A percentile compares a stretch with the other conserved stretches of the same genome.
Conservation (phyloP, 805 yeast species). For the Saccharomycodes ludwigii region DNA sequence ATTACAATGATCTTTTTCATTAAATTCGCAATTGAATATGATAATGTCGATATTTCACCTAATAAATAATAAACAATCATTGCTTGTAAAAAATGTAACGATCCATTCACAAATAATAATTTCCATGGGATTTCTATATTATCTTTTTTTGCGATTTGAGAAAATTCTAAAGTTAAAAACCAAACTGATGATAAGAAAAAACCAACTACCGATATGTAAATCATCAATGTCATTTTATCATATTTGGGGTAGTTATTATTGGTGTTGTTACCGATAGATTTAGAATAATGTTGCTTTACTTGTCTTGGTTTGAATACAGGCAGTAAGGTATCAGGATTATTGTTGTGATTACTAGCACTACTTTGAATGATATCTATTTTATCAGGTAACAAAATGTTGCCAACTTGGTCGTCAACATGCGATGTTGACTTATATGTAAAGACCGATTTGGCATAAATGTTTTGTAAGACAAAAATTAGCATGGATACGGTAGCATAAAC, state of each 20-base stretch:
- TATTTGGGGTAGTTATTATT: slow-evolving; percentile 29
- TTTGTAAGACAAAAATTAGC: slow-evolving; percentile 70
- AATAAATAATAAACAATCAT: slow-evolving; percentile 69
- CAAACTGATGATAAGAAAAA: slow-evolving; percentile 60
- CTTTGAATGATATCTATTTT: slow-evolving; percentile 2
- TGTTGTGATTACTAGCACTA: slow-evolving; percentile 2
- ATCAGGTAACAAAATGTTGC: too few species aligned
- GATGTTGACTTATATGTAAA: slow-evolving; percentile 35
- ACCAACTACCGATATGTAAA: slow-evolving; percentile 70
- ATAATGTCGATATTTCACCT: slow-evolving; percentile 71
- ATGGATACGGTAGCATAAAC: slow-evolving; percentile 56
- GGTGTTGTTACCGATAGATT: not conserved
- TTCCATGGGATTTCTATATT: slow-evolving; percentile 30
- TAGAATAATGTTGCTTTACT: not conserved
- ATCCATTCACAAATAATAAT: slow-evolving; percentile 50
- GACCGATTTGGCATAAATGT: slow-evolving; percentile 75
- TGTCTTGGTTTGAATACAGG: slow-evolving; percentile 3
- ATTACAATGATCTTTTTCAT: slow-evolving; percentile 82
- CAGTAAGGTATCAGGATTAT: not conserved
- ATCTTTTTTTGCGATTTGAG: slow-evolving; percentile 18
- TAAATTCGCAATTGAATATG: slow-evolving; percentile 78
- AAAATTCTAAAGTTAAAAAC: slow-evolving; percentile 54
- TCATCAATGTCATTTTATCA: slow-evolving; percentile 69
- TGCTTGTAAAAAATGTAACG: slow-evolving; percentile 70
- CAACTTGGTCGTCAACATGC: not conserved